A percentile compares a stretch with the other conserved stretches of the same genome.
Conservation (phyloP, 805 yeast genomes). For the Sugiyamaella smithiae region DNA sequence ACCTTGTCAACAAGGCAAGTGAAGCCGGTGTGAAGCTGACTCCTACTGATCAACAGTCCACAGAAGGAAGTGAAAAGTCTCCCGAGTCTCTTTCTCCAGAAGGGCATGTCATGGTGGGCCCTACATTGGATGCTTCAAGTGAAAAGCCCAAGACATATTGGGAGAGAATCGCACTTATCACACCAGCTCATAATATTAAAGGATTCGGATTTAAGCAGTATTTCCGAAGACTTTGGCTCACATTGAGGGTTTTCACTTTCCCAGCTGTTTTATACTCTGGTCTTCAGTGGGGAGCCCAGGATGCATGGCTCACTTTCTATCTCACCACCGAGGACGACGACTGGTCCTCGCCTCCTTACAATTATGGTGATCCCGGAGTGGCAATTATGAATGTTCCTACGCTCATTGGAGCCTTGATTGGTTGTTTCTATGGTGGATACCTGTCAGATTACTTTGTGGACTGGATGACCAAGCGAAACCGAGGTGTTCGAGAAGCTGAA, state of each 20-base stretch:
- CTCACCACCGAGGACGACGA: conserved; percentile 68
- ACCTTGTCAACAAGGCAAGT: background rate
- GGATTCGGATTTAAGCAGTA: conserved; percentile 71
- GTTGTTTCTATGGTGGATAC: conserved; percentile 48
- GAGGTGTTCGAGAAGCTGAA: conserved; percentile 55
- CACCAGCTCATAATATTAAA: conserved; percentile 49
- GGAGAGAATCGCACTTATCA: conserved; percentile 42
- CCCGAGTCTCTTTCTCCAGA: background rate
- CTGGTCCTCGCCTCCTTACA: conserved; percentile 65
- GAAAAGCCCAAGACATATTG: conserved; percentile 35
- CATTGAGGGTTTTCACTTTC: conserved; percentile 36
- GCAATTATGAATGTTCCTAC: conserved; percentile 75
- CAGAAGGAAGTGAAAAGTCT: background rate
- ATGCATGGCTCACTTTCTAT: conserved; percentile 71
- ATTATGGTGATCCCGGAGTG: conserved; percentile 61
- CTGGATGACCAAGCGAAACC: conserved; percentile 48
- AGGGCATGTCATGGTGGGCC: background rate
- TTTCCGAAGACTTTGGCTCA: conserved; percentile 47
- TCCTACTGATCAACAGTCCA: background rate
- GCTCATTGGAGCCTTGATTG: conserved; percentile 51
- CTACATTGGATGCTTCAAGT: background rate
- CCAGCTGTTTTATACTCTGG: conserved; percentile 64
- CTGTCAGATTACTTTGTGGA: conserved; percentile 56
- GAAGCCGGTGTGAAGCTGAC: background rate
- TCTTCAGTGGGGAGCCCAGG: conserved; percentile 75